Evolutionary conservation across 306 rosid genomes (phyloP).

Genomic region (Potentilla sterilis): DNA sequence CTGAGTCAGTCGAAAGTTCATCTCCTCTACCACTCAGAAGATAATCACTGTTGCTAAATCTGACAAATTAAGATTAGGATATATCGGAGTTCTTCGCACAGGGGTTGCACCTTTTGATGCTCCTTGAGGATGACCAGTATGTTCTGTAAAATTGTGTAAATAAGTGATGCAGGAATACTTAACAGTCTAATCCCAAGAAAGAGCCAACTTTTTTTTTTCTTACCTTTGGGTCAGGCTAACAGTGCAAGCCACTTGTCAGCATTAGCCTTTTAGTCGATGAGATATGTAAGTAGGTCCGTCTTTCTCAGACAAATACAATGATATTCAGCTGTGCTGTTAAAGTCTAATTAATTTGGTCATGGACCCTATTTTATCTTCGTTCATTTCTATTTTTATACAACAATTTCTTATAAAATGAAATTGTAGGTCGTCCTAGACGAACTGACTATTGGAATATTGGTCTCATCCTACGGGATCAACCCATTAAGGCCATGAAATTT

Average conservation of each 20-base stretch:
- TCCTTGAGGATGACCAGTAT: not conserved
- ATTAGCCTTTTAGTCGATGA: not conserved
- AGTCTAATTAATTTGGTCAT: too few species aligned
- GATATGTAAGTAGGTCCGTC: conserved; percentile 5
- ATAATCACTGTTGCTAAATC: conserved; percentile 19
- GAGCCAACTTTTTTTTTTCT: not conserved
- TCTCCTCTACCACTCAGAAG: conserved; percentile 43
- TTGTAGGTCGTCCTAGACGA: not conserved
- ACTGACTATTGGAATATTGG: not conserved
- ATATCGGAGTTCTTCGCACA: not conserved
- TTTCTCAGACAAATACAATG: not conserved
- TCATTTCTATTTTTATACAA: not conserved
- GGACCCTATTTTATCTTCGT: not conserved
- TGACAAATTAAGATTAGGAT: conserved; percentile 14
- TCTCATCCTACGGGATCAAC: not conserved
- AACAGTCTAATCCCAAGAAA: not conserved
- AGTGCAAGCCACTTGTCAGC: not conserved
- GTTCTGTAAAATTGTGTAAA: not conserved
- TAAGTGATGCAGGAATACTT: not conserved
- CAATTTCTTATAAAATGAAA: not conserved
- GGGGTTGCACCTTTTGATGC: not conserved
- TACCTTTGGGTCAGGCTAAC: not conserved
- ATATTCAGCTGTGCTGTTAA: not conserved
- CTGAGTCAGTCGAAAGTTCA: conserved; percentile 23
- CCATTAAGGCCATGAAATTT: not conserved